Percentiles rank a stretch among this genome's conserved stretches.
Conservation (phyloP, 257 asterid species). For the Perilla frutescens region DNA sequence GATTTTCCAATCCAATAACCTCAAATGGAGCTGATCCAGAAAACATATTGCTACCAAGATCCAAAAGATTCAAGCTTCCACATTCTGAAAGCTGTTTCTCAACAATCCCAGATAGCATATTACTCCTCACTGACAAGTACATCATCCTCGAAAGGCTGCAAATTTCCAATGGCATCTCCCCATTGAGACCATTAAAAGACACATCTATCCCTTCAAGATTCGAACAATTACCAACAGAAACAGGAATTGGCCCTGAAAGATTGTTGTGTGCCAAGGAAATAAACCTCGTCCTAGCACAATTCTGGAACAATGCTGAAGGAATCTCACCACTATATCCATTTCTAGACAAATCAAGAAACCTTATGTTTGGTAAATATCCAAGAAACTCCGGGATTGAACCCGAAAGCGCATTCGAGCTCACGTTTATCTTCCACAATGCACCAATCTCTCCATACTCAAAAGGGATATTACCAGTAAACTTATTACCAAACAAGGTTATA, state of each 20-base stretch:
- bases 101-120: conserved; percentile 75
- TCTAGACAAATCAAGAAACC: conserved; percentile 91
- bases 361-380: conserved; percentile 73
- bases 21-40: conserved; percentile 68
- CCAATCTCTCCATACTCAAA: conserved; percentile 66
- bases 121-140: conserved; percentile 80
- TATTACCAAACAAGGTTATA: conserved; percentile 79
- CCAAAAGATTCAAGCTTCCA: conserved; percentile 74
- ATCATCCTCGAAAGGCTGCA: conserved; percentile 62
- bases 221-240: conserved; percentile 63
- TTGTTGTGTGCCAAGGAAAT: conserved; percentile 73
- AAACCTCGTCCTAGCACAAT: conserved; percentile 65
- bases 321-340: conserved; percentile 70
- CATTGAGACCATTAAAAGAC: conserved; percentile 70
- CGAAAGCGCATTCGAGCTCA: conserved; percentile 90
- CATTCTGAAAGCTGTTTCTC: conserved; percentile 57
- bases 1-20: conserved; percentile 52
- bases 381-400: conserved; percentile 87
- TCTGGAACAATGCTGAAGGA: conserved; percentile 77
- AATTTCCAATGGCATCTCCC: conserved; percentile 65
- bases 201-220: conserved; percentile 92
- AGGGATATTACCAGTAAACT: conserved; percentile 75
- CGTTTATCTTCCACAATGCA: conserved; percentile 82
- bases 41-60: conserved; percentile 81
- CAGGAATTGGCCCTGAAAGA: conserved; percentile 82